Conservation (phyloP, 83 land plant genomes). For the Isoetes engelmannii region DNA sequence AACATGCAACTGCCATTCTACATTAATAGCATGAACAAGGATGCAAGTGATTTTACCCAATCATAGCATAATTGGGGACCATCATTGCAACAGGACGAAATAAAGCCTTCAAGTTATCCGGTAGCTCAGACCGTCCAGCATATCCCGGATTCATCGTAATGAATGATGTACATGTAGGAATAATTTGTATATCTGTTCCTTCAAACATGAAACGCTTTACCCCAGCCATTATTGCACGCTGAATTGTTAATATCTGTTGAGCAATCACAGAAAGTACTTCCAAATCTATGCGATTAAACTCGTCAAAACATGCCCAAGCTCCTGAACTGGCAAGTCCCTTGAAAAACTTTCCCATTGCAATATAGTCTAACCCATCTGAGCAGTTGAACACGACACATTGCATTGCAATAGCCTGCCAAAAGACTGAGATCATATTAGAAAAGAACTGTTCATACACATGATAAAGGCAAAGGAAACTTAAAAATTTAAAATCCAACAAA, state of each 20-base stretch:
- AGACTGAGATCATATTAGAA: background rate
- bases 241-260: constrained; percentile 31
- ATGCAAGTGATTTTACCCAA: constrained; percentile 15
- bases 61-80: constrained; percentile 41
- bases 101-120: constrained; percentile 31
- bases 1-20: background rate
- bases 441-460: background rate
- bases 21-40: background rate
- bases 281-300: constrained; percentile 33
- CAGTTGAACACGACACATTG: constrained; percentile 38
- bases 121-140: constrained; percentile 35
- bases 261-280: constrained; percentile 35
- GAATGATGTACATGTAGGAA: constrained; percentile 28
- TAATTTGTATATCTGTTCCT: constrained; percentile 26
- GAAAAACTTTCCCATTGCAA: constrained; percentile 39
- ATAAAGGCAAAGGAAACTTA: background rate
- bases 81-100: constrained; percentile 35
- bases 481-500: background rate
- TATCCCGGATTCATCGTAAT: constrained; percentile 39
- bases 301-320: constrained; percentile 41
- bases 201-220: constrained; percentile 26
- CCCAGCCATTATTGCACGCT: constrained; percentile 30
- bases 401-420: constrained; percentile 32
- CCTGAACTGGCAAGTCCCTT: constrained; percentile 32
- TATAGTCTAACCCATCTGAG: constrained; percentile 34